Conservation (phyloP, 192 early-diverging fungal genomes). For the Pilobolus umbonatus region DNA sequence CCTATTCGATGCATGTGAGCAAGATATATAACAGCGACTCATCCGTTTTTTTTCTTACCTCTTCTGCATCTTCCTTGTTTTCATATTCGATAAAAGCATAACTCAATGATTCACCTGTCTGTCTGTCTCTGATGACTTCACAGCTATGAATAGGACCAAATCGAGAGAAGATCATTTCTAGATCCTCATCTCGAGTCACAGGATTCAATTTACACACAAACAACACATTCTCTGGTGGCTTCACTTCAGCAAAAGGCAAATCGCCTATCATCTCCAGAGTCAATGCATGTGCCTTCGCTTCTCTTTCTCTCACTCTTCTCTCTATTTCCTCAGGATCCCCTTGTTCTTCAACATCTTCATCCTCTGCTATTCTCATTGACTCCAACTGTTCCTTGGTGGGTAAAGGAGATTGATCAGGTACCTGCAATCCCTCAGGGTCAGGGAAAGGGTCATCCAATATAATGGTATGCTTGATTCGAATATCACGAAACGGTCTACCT, state of each 20-base stretch:
- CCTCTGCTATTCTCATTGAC: constrained; percentile 72
- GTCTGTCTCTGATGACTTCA: constrained; percentile 84
- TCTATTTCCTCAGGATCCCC: constrained; percentile 66
- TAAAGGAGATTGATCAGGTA: constrained; percentile 68
- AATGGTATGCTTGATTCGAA: constrained; percentile 88
- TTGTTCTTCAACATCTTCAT: constrained; percentile 59
- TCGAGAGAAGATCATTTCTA: constrained; percentile 87
- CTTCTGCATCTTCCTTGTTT: constrained; percentile 79
- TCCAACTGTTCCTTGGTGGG: constrained; percentile 72
- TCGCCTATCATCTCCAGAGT: constrained; percentile 98
- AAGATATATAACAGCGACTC: too few relatives aligned
- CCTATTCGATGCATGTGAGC: constrained; percentile 25
- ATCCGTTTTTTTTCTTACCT: constrained; percentile 26
- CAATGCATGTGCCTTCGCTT: constrained; percentile 84
- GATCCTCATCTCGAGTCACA: constrained; percentile 82
- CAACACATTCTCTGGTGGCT: constrained; percentile 93
- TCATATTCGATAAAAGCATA: constrained; percentile 98
- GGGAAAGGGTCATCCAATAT: constrained; percentile 90
- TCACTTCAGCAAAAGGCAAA: constrained; percentile 93
- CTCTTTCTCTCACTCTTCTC: constrained; percentile 52
- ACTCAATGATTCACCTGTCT: constrained; percentile 75
- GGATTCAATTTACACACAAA: constrained; percentile 97
- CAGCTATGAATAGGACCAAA: constrained; percentile 90
- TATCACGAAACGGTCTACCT: constrained; percentile 76
- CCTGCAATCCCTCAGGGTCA: constrained; percentile 65